These are phyloP conservation scores for Heritiera fomes DNA, from an alignment of 345 rosid genomes.

Conservation along the genomic window DNA sequence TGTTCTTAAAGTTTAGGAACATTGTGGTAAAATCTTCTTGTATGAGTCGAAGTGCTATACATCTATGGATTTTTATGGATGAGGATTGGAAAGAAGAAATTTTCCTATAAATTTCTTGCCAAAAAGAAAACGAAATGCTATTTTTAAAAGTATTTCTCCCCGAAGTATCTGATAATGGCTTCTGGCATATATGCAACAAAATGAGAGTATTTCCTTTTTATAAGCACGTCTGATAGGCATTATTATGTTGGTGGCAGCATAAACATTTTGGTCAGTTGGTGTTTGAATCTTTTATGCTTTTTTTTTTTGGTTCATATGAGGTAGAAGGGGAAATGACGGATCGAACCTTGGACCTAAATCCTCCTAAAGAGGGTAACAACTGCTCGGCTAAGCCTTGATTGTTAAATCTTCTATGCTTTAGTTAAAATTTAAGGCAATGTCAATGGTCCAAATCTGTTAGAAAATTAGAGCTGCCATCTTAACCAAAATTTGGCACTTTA, in stretches of 20 bases:
- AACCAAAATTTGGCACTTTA: not conserved
- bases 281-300: not conserved
- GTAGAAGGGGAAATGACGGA: too few relatives aligned
- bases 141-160: not conserved
- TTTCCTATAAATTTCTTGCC: not conserved
- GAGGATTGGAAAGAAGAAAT: not conserved
- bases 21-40: not conserved
- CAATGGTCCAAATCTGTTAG: not conserved
- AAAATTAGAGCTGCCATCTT: not conserved
- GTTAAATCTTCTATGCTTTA: not conserved
- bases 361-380: too few relatives aligned
- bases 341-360: too few relatives aligned
- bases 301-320: not conserved
- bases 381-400: too few relatives aligned
- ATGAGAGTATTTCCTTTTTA: not conserved
- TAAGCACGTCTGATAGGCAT: not conserved
- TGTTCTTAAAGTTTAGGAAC: slow-evolving; percentile 19
- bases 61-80: not conserved
- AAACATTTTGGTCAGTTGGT: not conserved
- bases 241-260: slow-evolving; percentile 7
- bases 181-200: not conserved
- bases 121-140: not conserved
- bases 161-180: slow-evolving; percentile 4
- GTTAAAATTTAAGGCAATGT: not conserved
- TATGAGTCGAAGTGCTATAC: not conserved